A percentile compares a stretch with the other conserved stretches of the same genome.
Conservation (phyloP, 2,329 filamentous ascomycete species). For the Diaporthe amygdali region DNA sequence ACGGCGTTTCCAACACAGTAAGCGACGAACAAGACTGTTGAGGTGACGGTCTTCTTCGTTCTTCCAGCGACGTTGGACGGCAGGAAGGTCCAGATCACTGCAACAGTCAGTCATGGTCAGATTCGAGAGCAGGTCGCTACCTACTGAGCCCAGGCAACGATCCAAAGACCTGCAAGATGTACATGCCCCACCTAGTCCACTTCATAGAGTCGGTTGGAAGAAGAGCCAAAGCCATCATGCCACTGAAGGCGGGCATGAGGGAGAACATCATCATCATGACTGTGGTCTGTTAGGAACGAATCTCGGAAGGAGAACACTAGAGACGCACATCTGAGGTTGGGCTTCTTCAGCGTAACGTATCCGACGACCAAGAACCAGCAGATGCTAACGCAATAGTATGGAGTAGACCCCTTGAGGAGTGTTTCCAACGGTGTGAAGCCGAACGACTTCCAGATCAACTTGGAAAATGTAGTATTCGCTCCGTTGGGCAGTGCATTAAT, state of each 20-base stretch:
- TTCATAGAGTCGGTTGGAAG: slow-evolving; percentile 32
- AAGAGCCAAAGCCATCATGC: slow-evolving; percentile 37
- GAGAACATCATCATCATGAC: slow-evolving; percentile 36
- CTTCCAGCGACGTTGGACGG: slow-evolving; percentile 33
- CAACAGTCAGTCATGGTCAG: not conserved
- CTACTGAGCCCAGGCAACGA: slow-evolving; percentile 31
- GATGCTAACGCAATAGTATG: slow-evolving; percentile 34
- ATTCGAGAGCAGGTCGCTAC: not conserved
- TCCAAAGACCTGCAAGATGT: slow-evolving; percentile 34
- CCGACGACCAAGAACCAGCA: slow-evolving; percentile 35
- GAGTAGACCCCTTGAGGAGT: slow-evolving; percentile 37
- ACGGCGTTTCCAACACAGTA: slow-evolving; percentile 29
- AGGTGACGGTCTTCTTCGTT: slow-evolving; percentile 30
- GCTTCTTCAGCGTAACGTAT: slow-evolving; percentile 32
- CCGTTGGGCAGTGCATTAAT: slow-evolving; percentile 39
- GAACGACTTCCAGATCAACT: slow-evolving; percentile 38
- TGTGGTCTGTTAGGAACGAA: not conserved
- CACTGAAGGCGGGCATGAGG: slow-evolving; percentile 36
- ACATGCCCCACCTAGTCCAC: slow-evolving; percentile 40
- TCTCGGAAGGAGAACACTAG: not conserved
- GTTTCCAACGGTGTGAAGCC: slow-evolving; percentile 39
- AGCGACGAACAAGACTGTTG: slow-evolving; percentile 27
- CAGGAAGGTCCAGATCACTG: slow-evolving; percentile 39
- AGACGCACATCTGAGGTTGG: slow-evolving; percentile 35
- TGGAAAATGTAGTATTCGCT: slow-evolving; percentile 38